These are phyloP conservation scores for Stenocarpella maydis DNA, from an alignment of 2,329 filamentous ascomycete genomes.

Conservation along the genomic window DNA sequence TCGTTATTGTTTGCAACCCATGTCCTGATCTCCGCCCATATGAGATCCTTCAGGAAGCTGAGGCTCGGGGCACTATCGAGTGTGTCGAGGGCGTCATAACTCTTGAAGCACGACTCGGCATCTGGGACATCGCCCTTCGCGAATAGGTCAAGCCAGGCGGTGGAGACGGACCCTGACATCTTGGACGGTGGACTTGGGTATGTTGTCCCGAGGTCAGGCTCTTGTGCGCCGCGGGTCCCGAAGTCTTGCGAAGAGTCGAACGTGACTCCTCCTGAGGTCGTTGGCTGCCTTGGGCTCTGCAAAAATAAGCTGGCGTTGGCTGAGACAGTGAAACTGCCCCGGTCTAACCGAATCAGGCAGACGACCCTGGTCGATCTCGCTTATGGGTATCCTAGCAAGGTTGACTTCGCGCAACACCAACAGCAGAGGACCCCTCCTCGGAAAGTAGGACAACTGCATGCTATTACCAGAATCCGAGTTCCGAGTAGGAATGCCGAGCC, in stretches of 20 bases:
- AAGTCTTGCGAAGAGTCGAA: neutral
- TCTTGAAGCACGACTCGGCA: constrained; percentile 27
- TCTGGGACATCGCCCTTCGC: neutral
- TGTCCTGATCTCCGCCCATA: constrained; percentile 21
- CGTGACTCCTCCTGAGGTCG: too few species aligned
- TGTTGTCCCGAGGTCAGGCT: neutral
- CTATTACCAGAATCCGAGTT: neutral
- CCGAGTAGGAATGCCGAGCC: neutral
- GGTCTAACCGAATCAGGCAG: neutral
- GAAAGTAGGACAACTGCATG: too few species aligned
- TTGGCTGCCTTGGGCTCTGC: neutral
- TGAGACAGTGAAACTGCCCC: neutral
- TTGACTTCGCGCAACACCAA: neutral
- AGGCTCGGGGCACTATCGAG: constrained; percentile 8
- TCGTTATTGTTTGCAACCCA: constrained; percentile 28
- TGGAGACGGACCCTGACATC: constrained; percentile 18
- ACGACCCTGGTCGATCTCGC: neutral
- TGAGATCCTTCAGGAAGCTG: constrained; percentile 15
- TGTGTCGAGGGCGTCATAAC: constrained; percentile 21
- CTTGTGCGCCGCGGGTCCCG: neutral
- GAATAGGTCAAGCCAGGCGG: constrained; percentile 24
- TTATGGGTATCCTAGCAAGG: constrained; percentile 9
- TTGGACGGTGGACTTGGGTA: neutral
- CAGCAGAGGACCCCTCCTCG: too few species aligned
- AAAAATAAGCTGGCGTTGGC: constrained; percentile 12